phyloP scores from a whole-genome alignment of 805 yeast genomes.

The Torulaspora delbrueckii region DNA sequence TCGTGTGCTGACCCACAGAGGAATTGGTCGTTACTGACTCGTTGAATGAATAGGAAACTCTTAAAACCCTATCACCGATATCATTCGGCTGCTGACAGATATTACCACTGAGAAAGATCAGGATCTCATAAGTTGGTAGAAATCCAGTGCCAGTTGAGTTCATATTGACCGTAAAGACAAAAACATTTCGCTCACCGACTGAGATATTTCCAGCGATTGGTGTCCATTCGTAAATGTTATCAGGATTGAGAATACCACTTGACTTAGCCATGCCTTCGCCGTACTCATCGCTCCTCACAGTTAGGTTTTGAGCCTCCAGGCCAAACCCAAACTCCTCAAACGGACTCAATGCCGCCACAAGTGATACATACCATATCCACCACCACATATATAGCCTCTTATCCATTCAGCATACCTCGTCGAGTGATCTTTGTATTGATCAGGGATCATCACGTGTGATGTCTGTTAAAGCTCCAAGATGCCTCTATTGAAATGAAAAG shows the following conservation, averaged over 20 bases:
- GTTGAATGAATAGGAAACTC: constrained; percentile 29
- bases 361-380: constrained; percentile 1
- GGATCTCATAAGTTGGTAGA: constrained; percentile 21
- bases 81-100: constrained; percentile 29
- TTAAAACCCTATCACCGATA: constrained; percentile 16
- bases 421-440: neutral
- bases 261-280: neutral
- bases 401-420: neutral
- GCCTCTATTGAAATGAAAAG: neutral
- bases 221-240: constrained; percentile 32
- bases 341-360: neutral
- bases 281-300: neutral
- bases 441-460: constrained; percentile 1
- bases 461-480: neutral
- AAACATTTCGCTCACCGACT: constrained; percentile 24
- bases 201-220: constrained; percentile 31
- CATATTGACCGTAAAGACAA: constrained; percentile 22
- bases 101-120: constrained; percentile 36
- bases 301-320: constrained; percentile 1
- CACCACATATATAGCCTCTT: neutral
- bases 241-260: constrained; percentile 20
- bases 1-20: constrained; percentile 11
- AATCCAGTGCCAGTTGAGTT: constrained; percentile 13
- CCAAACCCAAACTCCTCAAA: neutral
- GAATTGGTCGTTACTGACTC: constrained; percentile 19